Base-by-base conservation (phyloP, 305 asterid species). In the Coffea humblotiana region DNA sequence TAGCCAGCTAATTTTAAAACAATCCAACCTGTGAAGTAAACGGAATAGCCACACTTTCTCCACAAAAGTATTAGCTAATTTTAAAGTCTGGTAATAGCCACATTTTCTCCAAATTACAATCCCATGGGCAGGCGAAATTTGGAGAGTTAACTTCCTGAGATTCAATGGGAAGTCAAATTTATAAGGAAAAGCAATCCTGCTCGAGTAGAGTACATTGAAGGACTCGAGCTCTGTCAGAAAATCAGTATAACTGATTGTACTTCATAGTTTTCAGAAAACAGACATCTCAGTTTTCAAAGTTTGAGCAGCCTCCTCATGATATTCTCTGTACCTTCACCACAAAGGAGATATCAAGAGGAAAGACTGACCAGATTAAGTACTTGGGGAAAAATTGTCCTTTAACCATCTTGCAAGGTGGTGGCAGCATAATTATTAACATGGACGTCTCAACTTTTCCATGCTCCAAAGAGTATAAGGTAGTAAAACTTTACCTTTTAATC, bases 361-460 rank as follows among this genome's bases (percentile, higher is more conserved):
- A 84, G 74, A 32, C 70, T 67, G 48, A 67, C 65, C 19, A 78
- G 23, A 51, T 74, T 77, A 2, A 14, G 56, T 16, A 75, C 43
- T 8, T 48, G 5, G 9, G 73, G 54, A 37, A 67, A 13, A 3
- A n/a, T 1, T 1, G 69, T 70, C 16, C 18, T 5, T 18, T 64
- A 23, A 0, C 29, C 43, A 8, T 23, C 70, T 1, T 18, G 77
- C 49, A 48, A 48, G 40, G 32, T 51, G 73, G 78, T 74, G 45
- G 56, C 40, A 29, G 73, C 77, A 14, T 40, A 25, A 29, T 23
- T 58, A 2, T 19, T 23, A 35, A 82, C 37, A 72, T 78, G 78
- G 3, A 49, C 69, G 82, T n/a, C 82, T 79, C 76, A 78, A 27
- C 70, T 68, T 82, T 19, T 3, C 82, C 83, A 82, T 68, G 43